phyloP scores from a whole-genome alignment of 306 rosid genomes.

The Castanea sativa region DNA sequence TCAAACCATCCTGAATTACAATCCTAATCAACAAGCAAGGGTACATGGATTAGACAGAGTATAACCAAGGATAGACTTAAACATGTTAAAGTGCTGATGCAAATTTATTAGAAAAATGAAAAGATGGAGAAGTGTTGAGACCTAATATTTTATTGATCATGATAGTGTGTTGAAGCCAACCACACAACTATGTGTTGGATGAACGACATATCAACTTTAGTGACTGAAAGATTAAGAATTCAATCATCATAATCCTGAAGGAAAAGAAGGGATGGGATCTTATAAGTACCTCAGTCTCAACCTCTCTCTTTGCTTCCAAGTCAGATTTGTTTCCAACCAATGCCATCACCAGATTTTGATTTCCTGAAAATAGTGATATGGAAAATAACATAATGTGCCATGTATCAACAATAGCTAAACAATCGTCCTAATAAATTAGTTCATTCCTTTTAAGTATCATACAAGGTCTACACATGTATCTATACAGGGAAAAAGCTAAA shows the following conservation, averaged over 20 bases:
- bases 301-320: conserved; percentile 67
- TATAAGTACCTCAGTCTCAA: conserved; percentile 55
- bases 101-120: not conserved
- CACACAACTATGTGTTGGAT: not conserved
- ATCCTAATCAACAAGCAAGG: not conserved
- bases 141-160: not conserved
- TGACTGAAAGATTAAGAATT: not conserved
- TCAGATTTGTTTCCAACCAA: conserved; percentile 79
- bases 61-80: not conserved
- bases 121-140: not conserved
- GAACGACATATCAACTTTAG: not conserved
- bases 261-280: not conserved
- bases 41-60: not conserved
- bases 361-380: conserved; percentile 43
- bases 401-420: not conserved
- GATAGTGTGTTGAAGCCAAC: not conserved
- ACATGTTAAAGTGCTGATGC: not conserved
- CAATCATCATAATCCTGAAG: not conserved
- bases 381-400: not conserved
- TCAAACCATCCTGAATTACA: not conserved
- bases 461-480: not conserved
- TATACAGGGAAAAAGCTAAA: not conserved
- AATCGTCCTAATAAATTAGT: not conserved
- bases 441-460: not conserved
- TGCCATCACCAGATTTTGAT: conserved; percentile 66